A percentile compares a stretch with the other conserved stretches of the same genome.
Evolutionary conservation across 495 filamentous ascomycete species (phyloP).

Genomic region (Neurospora intermedia): DNA sequence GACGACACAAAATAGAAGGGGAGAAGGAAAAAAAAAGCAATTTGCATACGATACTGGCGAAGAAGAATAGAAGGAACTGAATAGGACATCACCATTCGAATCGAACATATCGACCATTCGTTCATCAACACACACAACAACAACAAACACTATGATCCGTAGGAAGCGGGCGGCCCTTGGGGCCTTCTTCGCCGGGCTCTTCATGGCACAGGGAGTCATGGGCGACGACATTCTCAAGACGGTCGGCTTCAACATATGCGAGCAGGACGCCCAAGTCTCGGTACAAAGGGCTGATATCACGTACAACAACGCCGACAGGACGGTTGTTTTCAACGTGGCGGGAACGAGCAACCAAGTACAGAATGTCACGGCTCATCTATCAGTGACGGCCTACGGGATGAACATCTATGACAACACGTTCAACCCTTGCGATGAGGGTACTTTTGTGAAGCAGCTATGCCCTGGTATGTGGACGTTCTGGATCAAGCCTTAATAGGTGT

Average conservation of each 20-base stretch:
- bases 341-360: slow-evolving; percentile 63
- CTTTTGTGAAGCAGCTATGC: slow-evolving; percentile 64
- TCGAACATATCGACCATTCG: background rate
- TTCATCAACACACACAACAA: background rate
- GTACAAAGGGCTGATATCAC: slow-evolving; percentile 66
- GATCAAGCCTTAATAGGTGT: background rate
- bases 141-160: background rate
- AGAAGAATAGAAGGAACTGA: background rate
- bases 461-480: slow-evolving; percentile 49
- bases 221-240: slow-evolving; percentile 70
- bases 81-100: background rate
- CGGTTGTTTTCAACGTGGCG: slow-evolving; percentile 71
- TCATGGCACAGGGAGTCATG: slow-evolving; percentile 27
- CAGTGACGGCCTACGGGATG: slow-evolving; percentile 78
- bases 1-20: background rate
- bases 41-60: background rate
- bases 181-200: slow-evolving; percentile 25
- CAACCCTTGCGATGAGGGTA: slow-evolving; percentile 61
- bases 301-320: slow-evolving; percentile 63
- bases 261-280: slow-evolving; percentile 50
- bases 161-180: slow-evolving; percentile 7
- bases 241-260: slow-evolving; percentile 66
- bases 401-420: slow-evolving; percentile 71
- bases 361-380: slow-evolving; percentile 71
- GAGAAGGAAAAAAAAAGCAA: background rate